These are phyloP conservation scores for Fusarium tjaetaba DNA, from an alignment of 2,329 filamentous ascomycete species.

Conservation along the genomic window DNA sequence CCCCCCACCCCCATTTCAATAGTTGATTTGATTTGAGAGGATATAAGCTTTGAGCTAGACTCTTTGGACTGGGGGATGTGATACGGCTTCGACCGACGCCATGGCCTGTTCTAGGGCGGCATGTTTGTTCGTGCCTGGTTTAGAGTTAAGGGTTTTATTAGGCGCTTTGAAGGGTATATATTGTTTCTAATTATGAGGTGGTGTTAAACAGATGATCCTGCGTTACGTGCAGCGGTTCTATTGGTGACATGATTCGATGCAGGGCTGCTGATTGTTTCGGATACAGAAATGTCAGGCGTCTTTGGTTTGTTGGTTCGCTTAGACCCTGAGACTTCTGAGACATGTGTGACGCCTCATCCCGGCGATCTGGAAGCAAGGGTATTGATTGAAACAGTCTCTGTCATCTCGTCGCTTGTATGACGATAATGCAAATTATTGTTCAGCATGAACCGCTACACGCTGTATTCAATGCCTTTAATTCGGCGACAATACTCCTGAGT, in stretches of 20 bases:
- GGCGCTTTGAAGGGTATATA: not conserved
- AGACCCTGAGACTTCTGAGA: not conserved
- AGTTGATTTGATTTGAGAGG: not conserved
- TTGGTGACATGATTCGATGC: not conserved
- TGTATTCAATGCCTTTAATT: not conserved
- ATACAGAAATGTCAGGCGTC: not conserved
- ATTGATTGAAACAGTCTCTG: not conserved
- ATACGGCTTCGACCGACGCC: slow-evolving; percentile 21
- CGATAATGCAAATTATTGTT: not conserved
- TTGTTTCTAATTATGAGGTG: not conserved
- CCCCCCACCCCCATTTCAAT: not conserved
- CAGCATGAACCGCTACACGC: not conserved
- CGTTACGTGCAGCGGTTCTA: not conserved
- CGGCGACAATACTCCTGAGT: not conserved
- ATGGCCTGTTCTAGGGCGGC: not conserved
- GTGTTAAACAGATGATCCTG: not conserved
- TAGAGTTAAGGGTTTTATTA: not conserved
- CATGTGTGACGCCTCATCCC: not conserved
- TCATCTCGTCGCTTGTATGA: not conserved
- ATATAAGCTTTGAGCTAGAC: slow-evolving; percentile 28
- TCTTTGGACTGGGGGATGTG: slow-evolving; percentile 9
- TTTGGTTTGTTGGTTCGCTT: not conserved
- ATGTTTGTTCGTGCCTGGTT: not conserved
- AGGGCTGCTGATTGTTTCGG: not conserved
- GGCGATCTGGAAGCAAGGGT: not conserved